Conservation (phyloP, 768 basidiomycete species). For the Leccinum rimulosum region DNA sequence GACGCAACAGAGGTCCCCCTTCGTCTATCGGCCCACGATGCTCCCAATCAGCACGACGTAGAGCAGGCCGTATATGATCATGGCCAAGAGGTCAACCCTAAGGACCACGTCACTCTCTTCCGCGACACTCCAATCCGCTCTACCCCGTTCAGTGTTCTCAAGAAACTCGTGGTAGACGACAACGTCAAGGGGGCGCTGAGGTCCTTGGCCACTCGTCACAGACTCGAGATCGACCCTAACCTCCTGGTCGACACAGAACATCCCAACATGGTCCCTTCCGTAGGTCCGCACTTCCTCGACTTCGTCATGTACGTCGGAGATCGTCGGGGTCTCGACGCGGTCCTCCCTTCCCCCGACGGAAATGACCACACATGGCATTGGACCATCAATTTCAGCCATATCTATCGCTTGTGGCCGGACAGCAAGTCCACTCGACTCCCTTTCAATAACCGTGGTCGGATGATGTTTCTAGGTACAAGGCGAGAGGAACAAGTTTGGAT, state of each 20-base stretch:
- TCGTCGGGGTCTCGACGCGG: background rate
- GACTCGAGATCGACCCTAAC: background rate
- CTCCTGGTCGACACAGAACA: background rate
- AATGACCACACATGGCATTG: background rate
- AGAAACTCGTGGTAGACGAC: background rate
- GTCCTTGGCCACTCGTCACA: background rate
- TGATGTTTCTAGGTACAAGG: background rate
- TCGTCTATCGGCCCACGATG: background rate
- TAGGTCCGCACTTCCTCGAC: background rate
- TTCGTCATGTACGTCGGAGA: slow-evolving; percentile 1
- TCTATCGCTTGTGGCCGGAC: background rate
- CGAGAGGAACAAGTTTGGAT: slow-evolving; percentile 1
- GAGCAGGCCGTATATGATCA: slow-evolving; percentile 5
- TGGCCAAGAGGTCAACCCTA: fast-evolving
- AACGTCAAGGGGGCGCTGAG: background rate
- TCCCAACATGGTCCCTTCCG: background rate
- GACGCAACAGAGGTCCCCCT: background rate
- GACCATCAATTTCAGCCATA: fast-evolving
- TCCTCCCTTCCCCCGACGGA: fast-evolving
- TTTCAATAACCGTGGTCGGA: background rate
- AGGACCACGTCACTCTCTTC: background rate
- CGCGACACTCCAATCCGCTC: background rate
- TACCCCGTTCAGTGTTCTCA: background rate
- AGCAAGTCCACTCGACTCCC: background rate
- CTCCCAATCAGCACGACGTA: background rate